These are phyloP conservation scores for Alternaria sp. DNA, from an alignment of 2,329 filamentous ascomycete genomes.

Conservation along the genomic window DNA sequence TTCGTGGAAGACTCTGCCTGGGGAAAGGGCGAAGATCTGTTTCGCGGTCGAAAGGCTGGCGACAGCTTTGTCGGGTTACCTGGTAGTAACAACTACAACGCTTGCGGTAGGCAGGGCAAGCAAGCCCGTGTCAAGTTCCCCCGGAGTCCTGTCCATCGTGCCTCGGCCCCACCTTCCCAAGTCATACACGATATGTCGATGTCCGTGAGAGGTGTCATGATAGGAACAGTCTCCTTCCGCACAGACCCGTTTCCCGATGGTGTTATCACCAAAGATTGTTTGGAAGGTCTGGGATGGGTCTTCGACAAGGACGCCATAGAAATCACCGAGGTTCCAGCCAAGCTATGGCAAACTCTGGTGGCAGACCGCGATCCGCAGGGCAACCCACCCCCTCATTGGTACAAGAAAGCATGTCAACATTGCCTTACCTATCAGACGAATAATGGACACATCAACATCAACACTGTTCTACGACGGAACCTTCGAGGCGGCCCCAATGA, in stretches of 20 bases:
- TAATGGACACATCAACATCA: neutral
- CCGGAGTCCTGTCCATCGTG: neutral
- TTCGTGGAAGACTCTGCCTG: neutral
- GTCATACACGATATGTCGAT: neutral
- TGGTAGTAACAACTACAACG: neutral
- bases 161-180: accelerated
- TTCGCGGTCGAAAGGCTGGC: neutral
- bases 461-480: neutral
- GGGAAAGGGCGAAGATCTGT: neutral
- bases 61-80: neutral
- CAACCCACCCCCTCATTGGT: neutral
- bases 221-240: neutral
- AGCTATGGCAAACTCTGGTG: neutral
- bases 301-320: neutral
- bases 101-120: neutral
- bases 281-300: neutral
- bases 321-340: neutral
- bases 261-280: neutral
- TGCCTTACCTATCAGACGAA: neutral
- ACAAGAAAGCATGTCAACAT: neutral
- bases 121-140: neutral
- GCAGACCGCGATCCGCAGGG: neutral
- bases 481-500: accelerated
- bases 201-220: neutral
- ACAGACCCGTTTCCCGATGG: neutral